Evolutionary conservation across 768 basidiomycete species (phyloP), one percentile per base, ranked within the genome.

Genomic region (Termitomyces sp.): DNA sequence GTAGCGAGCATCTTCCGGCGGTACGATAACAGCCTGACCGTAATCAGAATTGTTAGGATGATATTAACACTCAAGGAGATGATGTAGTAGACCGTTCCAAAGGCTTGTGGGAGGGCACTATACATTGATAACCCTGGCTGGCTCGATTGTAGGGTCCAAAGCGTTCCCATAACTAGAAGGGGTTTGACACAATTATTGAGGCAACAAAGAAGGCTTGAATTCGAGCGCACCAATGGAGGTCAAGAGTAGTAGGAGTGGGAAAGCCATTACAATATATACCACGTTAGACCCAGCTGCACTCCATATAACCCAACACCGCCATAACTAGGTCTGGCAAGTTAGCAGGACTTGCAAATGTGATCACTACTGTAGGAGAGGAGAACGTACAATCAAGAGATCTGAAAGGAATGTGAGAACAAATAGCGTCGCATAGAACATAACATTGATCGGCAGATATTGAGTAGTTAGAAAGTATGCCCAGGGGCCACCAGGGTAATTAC

Each of bases 401-500:
- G 72, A 73, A 30, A 77, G 67, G 61, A 75, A 75, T 0, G 77
- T 77, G 48, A 77, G 61, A 8, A 78, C 62, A 58, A 80, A 78
- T 13, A 78, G 66, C 0, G 72, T 74, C 10, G 74, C 72, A 54
- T 75, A 72, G 62, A 77, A 78, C 48, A 77, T 69, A n/a, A 75
- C 75, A 51, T 79, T 76, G 58, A 77, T 69, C 0, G 74, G 64
- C 8, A 75, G 70, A 50, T 75, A 64, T 61, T 76, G 77, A 0
- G 76, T 74, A 32, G 62, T 69, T 24, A 78, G 65, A 65, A 80
- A 77, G 64, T 76, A 79, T 32, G 56, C 55, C 77, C 78, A 78
- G 16, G 78, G 78, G 4, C 78, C 77, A 24, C 68, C 73, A 36
- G 75, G 73, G 53, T 69, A 76, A 56, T 75, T 73, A 30, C 74